Base-by-base conservation (phyloP, 495 filamentous ascomycete genomes). In the Letharia columbiana region DNA sequence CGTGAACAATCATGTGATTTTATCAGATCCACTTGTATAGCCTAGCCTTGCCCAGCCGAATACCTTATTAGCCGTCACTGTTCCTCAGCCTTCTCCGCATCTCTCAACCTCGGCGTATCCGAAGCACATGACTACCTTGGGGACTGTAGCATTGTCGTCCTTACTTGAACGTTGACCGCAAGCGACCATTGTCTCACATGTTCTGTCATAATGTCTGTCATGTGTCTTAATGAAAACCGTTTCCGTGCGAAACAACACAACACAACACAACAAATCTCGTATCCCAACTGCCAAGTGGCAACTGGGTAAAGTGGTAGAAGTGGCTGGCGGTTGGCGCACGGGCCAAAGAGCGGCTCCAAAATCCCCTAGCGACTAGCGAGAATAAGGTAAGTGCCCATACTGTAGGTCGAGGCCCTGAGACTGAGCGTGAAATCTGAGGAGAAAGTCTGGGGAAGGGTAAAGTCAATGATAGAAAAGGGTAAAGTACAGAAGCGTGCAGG, bases 61-160 rank as follows among this genome's bases (percentile, higher is more conserved):
- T 6, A 23, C 45, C 45, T 17, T 10, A 18, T n/a, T 20, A 8
- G 20, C 18, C 3, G 6, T 18, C 45, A 28, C 23, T 28, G 23
- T 17, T 52, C 31, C 31, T 56, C 54, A 57, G 54, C 54, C 33
- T 57, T 57, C 15, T 37, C 54, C 54, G 33, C 54, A 57, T 35
- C 13, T 47, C 13, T 23, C 28, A 54, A 6, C 20, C 49, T 37
- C 54, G 54, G 31, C 54, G 20, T 18, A 18, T 3, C 31, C 33
- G 54, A 57, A n/a, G 15, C 54, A 35, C 52, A 56, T 56, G 52
- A 56, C 15, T 35, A 18, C 31, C 52, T 35, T 52, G 1, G 2
- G 1, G 1, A 3, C 10, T 56, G 13, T 12, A 35, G 15, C 15
- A 1, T 8, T 35, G 31, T 17, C 52, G 28, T 33, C 4, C 28